Conservation (phyloP, 768 basidiomycete genomes). For the Hypholoma fasciculare region DNA sequence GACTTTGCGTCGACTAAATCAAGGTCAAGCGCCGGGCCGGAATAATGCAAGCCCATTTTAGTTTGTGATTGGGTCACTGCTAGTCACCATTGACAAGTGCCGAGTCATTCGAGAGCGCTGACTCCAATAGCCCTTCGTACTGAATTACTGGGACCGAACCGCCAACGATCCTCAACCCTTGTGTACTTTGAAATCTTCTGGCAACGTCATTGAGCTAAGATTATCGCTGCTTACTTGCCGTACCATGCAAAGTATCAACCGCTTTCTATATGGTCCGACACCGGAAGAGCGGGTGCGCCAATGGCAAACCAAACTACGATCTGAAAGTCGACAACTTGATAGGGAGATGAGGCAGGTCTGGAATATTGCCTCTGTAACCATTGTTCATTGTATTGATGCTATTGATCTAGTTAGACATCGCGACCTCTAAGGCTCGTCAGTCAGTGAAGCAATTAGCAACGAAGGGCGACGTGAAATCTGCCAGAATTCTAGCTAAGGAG, state of each 20-base stretch:
- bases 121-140: too few relatives aligned
- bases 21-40: too few relatives aligned
- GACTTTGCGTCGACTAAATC: too few relatives aligned
- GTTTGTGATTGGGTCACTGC: too few relatives aligned
- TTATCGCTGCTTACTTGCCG: not conserved
- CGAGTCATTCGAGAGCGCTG: too few relatives aligned
- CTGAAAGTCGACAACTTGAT: conserved; percentile 82
- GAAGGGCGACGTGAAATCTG: conserved; percentile 92
- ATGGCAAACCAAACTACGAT: conserved; percentile 88
- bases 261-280: conserved; percentile 94
- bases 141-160: too few relatives aligned
- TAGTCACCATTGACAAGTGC: too few relatives aligned
- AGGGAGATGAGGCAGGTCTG: conserved; percentile 95
- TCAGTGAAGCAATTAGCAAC: conserved; percentile 87
- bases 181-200: too few relatives aligned
- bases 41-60: too few relatives aligned
- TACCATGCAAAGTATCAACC: conserved; percentile 82
- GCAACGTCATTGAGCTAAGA: not conserved
- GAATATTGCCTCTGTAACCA: conserved; percentile 10
- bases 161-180: too few relatives aligned
- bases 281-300: conserved; percentile 90
- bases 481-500: conserved; percentile 88
- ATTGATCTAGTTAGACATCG: conserved; percentile 68
- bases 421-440: conserved; percentile 76
- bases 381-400: conserved; percentile 14